Evolutionary conservation across 1,284 basidiomycete species (phyloP).

Genomic region (Ustilago esculenta): DNA sequence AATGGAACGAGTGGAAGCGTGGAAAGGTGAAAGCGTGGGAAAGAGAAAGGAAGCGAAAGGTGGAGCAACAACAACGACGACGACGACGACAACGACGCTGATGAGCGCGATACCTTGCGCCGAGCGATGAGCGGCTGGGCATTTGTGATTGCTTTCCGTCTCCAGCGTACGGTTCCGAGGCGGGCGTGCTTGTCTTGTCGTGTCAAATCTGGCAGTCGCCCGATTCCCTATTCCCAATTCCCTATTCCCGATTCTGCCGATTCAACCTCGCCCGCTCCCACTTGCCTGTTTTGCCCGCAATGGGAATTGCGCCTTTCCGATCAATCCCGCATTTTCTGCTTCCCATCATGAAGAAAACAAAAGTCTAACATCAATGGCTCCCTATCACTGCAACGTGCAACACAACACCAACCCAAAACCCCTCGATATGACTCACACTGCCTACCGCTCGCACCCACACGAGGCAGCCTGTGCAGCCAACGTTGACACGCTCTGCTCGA

Average conservation of each 20-base stretch:
- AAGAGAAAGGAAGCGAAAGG: conserved; percentile 1
- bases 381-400: too few relatives aligned
- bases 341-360: too few relatives aligned
- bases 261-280: not conserved
- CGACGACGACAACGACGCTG: not conserved
- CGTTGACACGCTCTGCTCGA: too few relatives aligned
- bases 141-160: not conserved
- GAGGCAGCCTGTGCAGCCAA: too few relatives aligned
- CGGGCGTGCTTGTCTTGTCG: too few relatives aligned
- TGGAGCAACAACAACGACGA: not conserved
- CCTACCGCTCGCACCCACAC: too few relatives aligned
- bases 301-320: not conserved
- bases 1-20: too few relatives aligned
- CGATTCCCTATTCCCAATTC: conserved; percentile 3
- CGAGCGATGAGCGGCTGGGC: not conserved
- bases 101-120: conserved; percentile 1
- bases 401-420: too few relatives aligned
- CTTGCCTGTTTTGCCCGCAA: not conserved
- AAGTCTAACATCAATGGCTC: too few relatives aligned
- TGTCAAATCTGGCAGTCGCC: not conserved
- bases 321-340: not conserved
- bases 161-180: conserved; percentile 1
- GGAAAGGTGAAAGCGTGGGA: not conserved
- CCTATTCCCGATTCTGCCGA: conserved; percentile 3
- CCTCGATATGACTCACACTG: too few relatives aligned